These are phyloP conservation scores for Wickerhamomyces alni DNA, from an alignment of 805 yeast genomes.

Conservation along the genomic window DNA sequence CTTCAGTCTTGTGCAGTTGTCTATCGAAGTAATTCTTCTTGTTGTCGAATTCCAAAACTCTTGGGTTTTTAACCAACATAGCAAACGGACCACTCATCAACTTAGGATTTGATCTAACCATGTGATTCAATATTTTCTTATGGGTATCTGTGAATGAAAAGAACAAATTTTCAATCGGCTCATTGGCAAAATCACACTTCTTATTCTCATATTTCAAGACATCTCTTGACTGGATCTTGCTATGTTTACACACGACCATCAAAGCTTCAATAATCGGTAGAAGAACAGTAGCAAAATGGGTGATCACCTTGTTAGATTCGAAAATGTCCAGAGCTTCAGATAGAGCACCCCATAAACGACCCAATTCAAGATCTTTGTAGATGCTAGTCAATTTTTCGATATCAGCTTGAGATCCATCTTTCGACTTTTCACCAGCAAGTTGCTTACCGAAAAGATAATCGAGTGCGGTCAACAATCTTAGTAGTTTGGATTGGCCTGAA, in stretches of 20 bases:
- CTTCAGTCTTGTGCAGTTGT: conserved; percentile 49
- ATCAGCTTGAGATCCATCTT: conserved; percentile 15
- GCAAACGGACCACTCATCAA: conserved; percentile 95
- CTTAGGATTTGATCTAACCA: conserved; percentile 88
- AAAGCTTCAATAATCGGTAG: conserved; percentile 86
- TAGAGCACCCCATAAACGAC: conserved; percentile 78
- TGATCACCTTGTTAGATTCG: conserved; percentile 50
- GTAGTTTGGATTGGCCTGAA: conserved; percentile 84
- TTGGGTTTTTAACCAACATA: conserved; percentile 80
- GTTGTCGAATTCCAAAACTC: conserved; percentile 90
- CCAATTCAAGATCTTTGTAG: conserved; percentile 66
- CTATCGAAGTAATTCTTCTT: conserved; percentile 81
- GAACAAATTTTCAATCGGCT: conserved; percentile 73
- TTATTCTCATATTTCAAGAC: conserved; percentile 54
- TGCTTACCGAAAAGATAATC: conserved; percentile 61
- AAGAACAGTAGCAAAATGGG: conserved; percentile 70
- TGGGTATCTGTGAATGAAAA: conserved; percentile 87
- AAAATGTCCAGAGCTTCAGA: conserved; percentile 63
- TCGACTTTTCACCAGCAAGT: conserved; percentile 17
- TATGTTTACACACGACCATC: conserved; percentile 94
- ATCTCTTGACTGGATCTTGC: conserved; percentile 51
- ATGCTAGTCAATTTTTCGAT: conserved; percentile 45
- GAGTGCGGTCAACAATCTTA: conserved; percentile 80
- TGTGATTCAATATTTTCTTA: conserved; percentile 78
- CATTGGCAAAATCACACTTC: conserved; percentile 60